Base-by-base conservation (phyloP, 306 rosid genomes). In the Pterocarpus macrocarpus region DNA sequence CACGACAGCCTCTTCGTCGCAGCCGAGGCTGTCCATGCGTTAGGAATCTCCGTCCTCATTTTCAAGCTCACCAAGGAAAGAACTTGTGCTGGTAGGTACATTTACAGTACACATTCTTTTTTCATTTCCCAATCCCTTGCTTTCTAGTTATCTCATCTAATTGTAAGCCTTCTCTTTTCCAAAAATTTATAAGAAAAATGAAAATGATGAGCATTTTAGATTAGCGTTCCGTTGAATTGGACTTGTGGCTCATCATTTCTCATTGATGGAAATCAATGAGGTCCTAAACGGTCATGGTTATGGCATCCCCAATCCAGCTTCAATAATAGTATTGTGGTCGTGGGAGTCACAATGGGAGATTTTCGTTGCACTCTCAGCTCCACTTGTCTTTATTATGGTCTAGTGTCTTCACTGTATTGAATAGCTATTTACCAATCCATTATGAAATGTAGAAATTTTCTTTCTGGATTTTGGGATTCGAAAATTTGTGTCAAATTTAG, bases 1-100 rank as follows among this genome's bases (percentile, higher is more conserved):
- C 97, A 90, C 69, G 90, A 89, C 63, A 92, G 67, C 39, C 92
- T 92, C 73, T 89, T 90, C 52, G 88, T 87, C 12, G 91, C 90
- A 1, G 87, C 94, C 16, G 92, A 90, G 91, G 87, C 88, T 72
- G 90, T 88, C 73, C 94, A 89, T 81, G 90, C 94, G 7, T 76
- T 90, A 41, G 94, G 97, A 69, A 90, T 92, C 44, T 77, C 85
- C 17, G 84, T 92, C 75, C 94, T 92, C 76, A 86, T 89, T 73
- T 92, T 78, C 85, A 90, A 90, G 83, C 92, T 92, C 69, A 85
- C 80, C 66, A 89, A 92, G 85, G 92, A 87, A 73, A 90, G 71
- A 79, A 92, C 92, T 8, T 92, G 97, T 76, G 92, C 90, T 35
- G 97, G 97, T 89, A 43, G 47, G 7, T 43, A 43, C 47, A 6